Evolutionary conservation across 2,329 filamentous ascomycete species (phyloP).

Genomic region (Hymenotorrendiella dingleyae): DNA sequence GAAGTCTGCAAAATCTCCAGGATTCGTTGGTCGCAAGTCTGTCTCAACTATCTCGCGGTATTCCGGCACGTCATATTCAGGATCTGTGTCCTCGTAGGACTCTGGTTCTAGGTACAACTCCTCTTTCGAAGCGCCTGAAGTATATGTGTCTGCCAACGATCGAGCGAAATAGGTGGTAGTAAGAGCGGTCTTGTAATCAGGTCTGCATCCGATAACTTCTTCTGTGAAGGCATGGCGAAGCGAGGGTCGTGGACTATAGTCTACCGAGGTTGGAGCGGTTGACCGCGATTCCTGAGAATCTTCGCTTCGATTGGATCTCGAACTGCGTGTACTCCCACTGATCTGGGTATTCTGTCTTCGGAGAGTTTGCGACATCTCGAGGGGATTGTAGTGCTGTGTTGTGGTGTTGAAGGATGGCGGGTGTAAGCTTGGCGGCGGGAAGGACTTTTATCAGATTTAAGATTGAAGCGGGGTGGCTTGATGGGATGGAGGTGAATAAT

Average conservation of each 20-base stretch:
- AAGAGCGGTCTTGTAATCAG: conserved; percentile 21
- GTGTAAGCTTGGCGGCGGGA: conserved; percentile 1
- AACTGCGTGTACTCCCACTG: conserved; percentile 31
- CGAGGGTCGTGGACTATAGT: conserved; percentile 34
- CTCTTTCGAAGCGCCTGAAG: conserved; percentile 59
- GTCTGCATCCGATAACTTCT: conserved; percentile 12
- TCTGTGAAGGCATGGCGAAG: conserved; percentile 16
- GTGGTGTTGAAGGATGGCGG: background rate
- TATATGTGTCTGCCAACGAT: conserved; percentile 62
- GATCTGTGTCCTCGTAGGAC: conserved; percentile 25
- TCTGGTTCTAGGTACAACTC: conserved; percentile 45
- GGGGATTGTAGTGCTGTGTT: background rate
- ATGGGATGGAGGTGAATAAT: conserved; percentile 2
- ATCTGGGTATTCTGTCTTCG: conserved; percentile 23
- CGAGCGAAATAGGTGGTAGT: conserved; percentile 26
- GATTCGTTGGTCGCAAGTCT: conserved; percentile 69
- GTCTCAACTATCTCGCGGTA: conserved; percentile 55
- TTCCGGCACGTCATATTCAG: conserved; percentile 30
- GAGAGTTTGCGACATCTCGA: conserved; percentile 23
- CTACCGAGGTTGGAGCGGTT: conserved; percentile 42
- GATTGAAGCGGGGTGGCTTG: background rate
- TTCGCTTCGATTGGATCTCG: conserved; percentile 37
- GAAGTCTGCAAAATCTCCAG: conserved; percentile 73
- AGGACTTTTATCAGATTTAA: background rate
- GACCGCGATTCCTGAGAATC: conserved; percentile 42